Evolutionary conservation across 805 yeast genomes (phyloP).

Genomic region (Yueomyces sp.): DNA sequence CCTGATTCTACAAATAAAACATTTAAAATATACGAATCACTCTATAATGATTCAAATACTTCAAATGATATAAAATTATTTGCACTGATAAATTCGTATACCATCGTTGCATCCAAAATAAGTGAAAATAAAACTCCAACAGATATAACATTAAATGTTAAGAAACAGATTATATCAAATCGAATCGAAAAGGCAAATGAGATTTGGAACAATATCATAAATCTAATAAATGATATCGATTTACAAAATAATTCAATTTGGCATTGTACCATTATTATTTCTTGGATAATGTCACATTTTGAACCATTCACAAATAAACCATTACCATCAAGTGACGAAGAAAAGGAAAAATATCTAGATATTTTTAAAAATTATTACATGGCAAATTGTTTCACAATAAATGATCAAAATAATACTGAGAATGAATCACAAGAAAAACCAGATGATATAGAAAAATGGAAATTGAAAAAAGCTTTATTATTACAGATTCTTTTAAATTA

Average conservation of each 20-base stretch:
- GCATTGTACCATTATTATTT: constrained; percentile 16
- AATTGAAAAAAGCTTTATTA: constrained; percentile 16
- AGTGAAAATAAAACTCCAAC: neutral
- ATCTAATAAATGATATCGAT: constrained; percentile 2
- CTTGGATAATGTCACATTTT: constrained; percentile 20
- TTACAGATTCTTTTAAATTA: constrained; percentile 18
- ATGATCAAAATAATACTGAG: neutral
- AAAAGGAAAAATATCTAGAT: constrained; percentile 8
- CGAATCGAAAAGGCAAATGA: constrained; percentile 6
- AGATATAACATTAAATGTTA: neutral
- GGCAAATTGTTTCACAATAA: constrained; percentile 9
- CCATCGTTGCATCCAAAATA: constrained; percentile 6
- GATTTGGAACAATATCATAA: neutral
- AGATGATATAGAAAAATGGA: constrained; percentile 1
- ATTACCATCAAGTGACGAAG: constrained; percentile 15
- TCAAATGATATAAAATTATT: constrained; percentile 10
- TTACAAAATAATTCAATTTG: constrained; percentile 13
- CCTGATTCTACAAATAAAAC: constrained; percentile 1
- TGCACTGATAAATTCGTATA: constrained; percentile 12
- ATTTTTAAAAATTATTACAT: constrained; percentile 11
- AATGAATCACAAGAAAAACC: neutral
- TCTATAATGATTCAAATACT: neutral
- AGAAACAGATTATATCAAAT: constrained; percentile 8
- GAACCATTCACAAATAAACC: constrained; percentile 21
- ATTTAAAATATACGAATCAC: neutral